phyloP scores from a whole-genome alignment of 2,329 filamentous ascomycete genomes.

The Microcera coccophila region DNA sequence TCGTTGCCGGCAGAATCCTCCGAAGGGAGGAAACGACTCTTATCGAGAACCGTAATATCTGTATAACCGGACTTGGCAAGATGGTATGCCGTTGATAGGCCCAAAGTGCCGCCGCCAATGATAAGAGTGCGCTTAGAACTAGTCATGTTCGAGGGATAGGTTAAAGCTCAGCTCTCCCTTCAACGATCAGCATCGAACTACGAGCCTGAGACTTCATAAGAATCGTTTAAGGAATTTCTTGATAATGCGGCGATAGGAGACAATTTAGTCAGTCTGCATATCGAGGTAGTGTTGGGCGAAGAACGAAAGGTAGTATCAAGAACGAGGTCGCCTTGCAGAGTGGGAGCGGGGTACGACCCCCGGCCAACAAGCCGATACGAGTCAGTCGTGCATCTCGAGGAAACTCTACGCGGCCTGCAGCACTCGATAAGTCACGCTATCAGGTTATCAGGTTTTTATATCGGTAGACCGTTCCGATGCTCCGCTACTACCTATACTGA shows the following conservation, averaged over 20 bases:
- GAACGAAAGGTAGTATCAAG: neutral
- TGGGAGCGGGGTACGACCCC: too few relatives aligned
- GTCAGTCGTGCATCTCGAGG: too few relatives aligned
- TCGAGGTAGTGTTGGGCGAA: neutral
- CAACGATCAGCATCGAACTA: neutral
- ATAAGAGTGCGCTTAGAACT: slow-evolving; percentile 15
- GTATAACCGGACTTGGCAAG: slow-evolving; percentile 26
- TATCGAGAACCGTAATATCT: slow-evolving; percentile 35
- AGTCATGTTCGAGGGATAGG: neutral
- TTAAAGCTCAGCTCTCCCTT: neutral
- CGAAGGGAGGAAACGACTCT: slow-evolving; percentile 1
- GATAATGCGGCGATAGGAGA: neutral
- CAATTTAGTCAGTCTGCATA: neutral
- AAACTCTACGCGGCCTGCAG: too few relatives aligned
- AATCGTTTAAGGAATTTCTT: neutral
- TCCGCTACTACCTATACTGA: too few relatives aligned
- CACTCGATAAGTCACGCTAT: too few relatives aligned
- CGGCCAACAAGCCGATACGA: too few relatives aligned
- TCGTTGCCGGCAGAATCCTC: slow-evolving; percentile 51
- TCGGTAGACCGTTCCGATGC: too few relatives aligned
- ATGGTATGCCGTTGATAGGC: slow-evolving; percentile 28
- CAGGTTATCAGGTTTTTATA: too few relatives aligned
- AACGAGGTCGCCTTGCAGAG: too few relatives aligned
- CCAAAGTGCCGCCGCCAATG: slow-evolving; percentile 31
- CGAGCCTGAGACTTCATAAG: neutral